Base-by-base conservation (phyloP, 2,329 filamentous ascomycete species). In the Penicillium crustosum region DNA sequence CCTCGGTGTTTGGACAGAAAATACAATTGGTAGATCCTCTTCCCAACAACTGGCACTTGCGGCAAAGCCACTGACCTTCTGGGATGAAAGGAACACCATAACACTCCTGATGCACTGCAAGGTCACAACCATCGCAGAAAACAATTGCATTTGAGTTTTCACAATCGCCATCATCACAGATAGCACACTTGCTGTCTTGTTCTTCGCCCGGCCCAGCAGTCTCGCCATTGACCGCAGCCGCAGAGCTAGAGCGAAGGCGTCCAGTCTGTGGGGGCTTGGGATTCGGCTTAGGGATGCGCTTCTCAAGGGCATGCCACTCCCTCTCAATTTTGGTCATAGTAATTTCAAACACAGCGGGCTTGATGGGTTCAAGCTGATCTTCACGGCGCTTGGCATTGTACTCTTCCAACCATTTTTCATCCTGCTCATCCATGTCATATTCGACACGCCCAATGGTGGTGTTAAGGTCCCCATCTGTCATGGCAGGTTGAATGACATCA, bases 341-440 rank as follows among this genome's bases (percentile, higher is more conserved):
- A 61, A 97, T 95, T 73, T 99, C 94, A 69, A 99, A 97, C 50
- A 97, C 86, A 61, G 96, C 93, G 21, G 93, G 90, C 49, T 93
- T 95, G 68, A 99, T 94, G 2, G 87, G 82, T 65, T 95, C 91
- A 23, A 91, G 85, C 45, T 88, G 86, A 64, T 89, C 85, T 25
- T 84, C 82, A 71, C 87, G 90, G 57, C 94, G 86, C 67, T 89
- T 86, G 13, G 80, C 78, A 68, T 99, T 99, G 71, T 93, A 86
- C 39, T 86, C 85, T 66, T 94, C 89, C 27, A 99, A 80, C 94
- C 94, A 99, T 78, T 93, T 91, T 65, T 96, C 92, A 73, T 99
- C 94, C 71, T 99, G 94, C 76, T 99, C 94, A 70, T 99, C 94
- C 94, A 99, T 99, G 74, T 99, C 94, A 73, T 99, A 99, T 73